These are phyloP conservation scores for Biscutella laevigata DNA, from an alignment of 441 rosid species.

Conservation along the genomic window DNA sequence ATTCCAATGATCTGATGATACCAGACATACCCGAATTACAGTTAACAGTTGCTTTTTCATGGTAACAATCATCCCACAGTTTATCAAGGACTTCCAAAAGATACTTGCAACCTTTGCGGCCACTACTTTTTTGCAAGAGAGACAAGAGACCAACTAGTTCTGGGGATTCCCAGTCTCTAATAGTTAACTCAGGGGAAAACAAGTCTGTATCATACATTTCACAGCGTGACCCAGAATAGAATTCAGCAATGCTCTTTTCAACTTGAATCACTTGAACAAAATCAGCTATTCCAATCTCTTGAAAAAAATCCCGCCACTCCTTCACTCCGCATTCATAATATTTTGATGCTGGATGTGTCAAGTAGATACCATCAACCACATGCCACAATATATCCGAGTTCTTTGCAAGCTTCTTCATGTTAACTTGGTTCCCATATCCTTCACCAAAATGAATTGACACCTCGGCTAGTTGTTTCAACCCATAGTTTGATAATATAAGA, in stretches of 20 bases:
- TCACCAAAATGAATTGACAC: slow-evolving; percentile 69
- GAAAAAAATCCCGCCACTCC: slow-evolving; percentile 84
- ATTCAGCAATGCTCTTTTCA: slow-evolving; percentile 49
- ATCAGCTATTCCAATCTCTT: slow-evolving; percentile 75
- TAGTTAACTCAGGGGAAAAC: slow-evolving; percentile 35
- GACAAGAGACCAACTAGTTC: slow-evolving; percentile 60
- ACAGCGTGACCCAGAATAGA: slow-evolving; percentile 28
- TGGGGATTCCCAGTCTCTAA: slow-evolving; percentile 80
- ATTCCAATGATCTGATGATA: slow-evolving; percentile 39
- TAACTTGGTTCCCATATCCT: slow-evolving; percentile 61
- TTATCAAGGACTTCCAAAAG: slow-evolving; percentile 66
- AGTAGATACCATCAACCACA: slow-evolving; percentile 59
- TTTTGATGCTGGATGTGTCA: slow-evolving; percentile 64
- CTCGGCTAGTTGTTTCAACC: slow-evolving; percentile 47
- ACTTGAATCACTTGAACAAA: slow-evolving; percentile 73
- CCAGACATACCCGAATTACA: slow-evolving; percentile 29
- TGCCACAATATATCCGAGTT: slow-evolving; percentile 57
- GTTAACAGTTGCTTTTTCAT: slow-evolving; percentile 45
- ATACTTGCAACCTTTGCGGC: slow-evolving; percentile 51
- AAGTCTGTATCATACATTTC: slow-evolving; percentile 27
- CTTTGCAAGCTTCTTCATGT: slow-evolving; percentile 47
- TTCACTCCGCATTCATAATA: slow-evolving; percentile 37
- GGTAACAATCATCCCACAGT: slow-evolving; percentile 63
- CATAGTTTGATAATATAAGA: slow-evolving; percentile 64
- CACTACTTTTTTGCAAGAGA: slow-evolving; percentile 34